phyloP scores from a whole-genome alignment of 768 basidiomycete species.

The Leccinum truebloodii region DNA sequence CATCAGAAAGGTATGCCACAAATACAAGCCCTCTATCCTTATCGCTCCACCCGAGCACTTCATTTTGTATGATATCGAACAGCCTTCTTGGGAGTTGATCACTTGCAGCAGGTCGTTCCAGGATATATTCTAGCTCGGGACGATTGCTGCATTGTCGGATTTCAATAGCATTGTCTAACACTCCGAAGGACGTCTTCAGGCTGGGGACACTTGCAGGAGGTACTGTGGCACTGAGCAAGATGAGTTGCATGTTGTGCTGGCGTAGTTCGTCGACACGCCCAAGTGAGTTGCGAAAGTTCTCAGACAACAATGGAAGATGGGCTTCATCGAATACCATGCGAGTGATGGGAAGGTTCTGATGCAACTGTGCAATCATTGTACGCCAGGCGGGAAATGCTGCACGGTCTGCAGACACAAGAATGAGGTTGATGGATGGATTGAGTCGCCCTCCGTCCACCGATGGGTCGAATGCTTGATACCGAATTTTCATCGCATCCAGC shows the following conservation, averaged over 20 bases:
- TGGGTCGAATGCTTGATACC: background rate
- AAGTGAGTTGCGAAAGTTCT: background rate
- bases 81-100: too few species aligned
- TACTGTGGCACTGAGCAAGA: background rate
- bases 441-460: background rate
- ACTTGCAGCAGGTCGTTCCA: background rate
- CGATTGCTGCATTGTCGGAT: background rate
- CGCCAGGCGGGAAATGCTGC: background rate
- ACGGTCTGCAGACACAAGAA: background rate
- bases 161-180: background rate
- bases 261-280: background rate
- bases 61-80: too few species aligned
- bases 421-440: background rate
- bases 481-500: background rate
- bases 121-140: background rate
- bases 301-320: background rate
- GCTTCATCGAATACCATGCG: background rate
- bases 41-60: too few species aligned
- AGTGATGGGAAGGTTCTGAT: background rate
- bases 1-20: background rate
- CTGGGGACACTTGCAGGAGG: background rate
- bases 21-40: background rate
- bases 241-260: background rate
- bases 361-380: background rate
- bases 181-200: background rate